phyloP scores from a whole-genome alignment of 495 filamentous ascomycete genomes.

The Evernia prunastri region DNA sequence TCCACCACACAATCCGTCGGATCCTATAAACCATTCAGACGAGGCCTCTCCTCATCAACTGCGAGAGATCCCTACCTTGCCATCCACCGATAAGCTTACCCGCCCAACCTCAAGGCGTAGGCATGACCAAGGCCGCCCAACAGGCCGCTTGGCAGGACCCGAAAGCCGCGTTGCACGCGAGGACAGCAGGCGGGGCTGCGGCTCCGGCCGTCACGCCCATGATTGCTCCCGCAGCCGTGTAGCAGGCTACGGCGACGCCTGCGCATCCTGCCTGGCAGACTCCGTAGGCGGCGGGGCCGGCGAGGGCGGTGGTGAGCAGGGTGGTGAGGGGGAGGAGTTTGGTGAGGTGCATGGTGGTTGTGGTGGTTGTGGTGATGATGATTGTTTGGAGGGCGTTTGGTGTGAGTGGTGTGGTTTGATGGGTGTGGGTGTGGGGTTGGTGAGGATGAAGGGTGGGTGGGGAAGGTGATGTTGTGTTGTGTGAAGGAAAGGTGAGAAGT shows the following conservation, averaged over 20 bases:
- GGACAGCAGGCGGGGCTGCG: slow-evolving; percentile 35
- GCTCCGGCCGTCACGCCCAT: slow-evolving; percentile 40
- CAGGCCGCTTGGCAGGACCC: slow-evolving; percentile 46
- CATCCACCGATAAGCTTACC: background rate
- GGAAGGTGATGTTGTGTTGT: background rate
- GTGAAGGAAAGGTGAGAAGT: no score
- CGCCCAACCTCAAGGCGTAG: slow-evolving; percentile 27
- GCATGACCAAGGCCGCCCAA: slow-evolving; percentile 32
- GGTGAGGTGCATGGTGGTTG: slow-evolving; percentile 9
- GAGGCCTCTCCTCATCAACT: background rate
- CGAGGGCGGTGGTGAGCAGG: slow-evolving; percentile 18
- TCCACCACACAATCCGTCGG: background rate
- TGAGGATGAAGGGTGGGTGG: background rate
- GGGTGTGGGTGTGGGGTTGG: background rate
- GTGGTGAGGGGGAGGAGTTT: slow-evolving; percentile 10
- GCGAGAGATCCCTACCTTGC: background rate
- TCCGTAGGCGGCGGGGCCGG: slow-evolving; percentile 40
- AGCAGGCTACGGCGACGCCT: slow-evolving; percentile 45
- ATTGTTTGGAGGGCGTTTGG: no score
- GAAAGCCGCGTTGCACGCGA: slow-evolving; percentile 45
- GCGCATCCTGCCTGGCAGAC: slow-evolving; percentile 48
- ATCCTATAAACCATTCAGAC: background rate
- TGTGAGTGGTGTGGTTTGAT: background rate
- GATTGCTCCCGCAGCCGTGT: slow-evolving; percentile 42
- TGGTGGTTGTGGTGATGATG: background rate